phyloP scores from a whole-genome alignment of 2,329 filamentous ascomycete species.

The Penicillium sclerotiorum region DNA sequence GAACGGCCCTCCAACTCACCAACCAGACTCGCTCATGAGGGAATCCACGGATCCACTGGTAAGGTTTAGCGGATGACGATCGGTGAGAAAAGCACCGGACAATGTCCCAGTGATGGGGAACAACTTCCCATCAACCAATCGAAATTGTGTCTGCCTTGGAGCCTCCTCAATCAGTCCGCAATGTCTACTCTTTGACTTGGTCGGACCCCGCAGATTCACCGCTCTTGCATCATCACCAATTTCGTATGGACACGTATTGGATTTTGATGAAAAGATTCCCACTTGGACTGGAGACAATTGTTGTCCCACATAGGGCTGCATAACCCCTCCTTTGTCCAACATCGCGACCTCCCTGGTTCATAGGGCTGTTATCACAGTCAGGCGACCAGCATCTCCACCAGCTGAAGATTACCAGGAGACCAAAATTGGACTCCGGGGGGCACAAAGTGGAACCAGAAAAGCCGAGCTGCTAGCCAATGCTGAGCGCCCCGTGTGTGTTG shows the following conservation, averaged over 20 bases:
- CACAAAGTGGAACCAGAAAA: slow-evolving; percentile 5
- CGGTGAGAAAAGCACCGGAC: slow-evolving; percentile 19
- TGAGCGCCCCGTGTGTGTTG: neutral
- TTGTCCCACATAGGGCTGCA: slow-evolving; percentile 3
- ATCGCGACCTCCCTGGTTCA: neutral
- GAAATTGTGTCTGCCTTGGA: slow-evolving; percentile 20
- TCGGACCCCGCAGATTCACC: slow-evolving; percentile 25
- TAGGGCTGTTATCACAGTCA: neutral
- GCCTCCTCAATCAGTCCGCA: slow-evolving; percentile 14
- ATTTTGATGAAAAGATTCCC: slow-evolving; percentile 1
- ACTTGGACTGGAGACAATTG: neutral
- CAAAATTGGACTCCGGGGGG: neutral
- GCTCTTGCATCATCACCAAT: slow-evolving; percentile 15
- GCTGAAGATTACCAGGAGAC: neutral
- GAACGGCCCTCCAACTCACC: slow-evolving; percentile 8
- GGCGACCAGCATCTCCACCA: too few species aligned
- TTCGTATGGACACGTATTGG: slow-evolving; percentile 10
- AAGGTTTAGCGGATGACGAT: slow-evolving; percentile 29
- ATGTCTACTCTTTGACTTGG: neutral
- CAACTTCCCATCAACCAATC: slow-evolving; percentile 16
- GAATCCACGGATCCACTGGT: slow-evolving; percentile 21
- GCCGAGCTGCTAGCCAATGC: slow-evolving; percentile 5
- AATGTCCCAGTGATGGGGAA: neutral
- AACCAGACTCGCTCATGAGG: slow-evolving; percentile 8
- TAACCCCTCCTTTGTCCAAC: neutral